Conservation (phyloP, 164 flowering plant genomes). For the Macadamia integrifolia region DNA sequence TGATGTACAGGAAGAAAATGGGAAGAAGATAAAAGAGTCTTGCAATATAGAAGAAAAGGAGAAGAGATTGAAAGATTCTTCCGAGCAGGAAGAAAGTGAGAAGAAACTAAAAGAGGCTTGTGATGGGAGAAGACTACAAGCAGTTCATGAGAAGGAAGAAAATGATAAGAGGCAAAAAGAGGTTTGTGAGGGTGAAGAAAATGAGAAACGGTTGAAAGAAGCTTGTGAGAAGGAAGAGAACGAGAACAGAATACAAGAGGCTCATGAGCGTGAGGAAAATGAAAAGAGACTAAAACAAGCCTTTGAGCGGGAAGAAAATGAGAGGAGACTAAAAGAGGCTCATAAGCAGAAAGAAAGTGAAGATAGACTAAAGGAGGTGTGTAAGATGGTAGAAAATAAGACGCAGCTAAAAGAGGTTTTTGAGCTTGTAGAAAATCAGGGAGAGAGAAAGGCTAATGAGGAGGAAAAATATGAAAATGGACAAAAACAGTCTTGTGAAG, state of each 20-base stretch:
- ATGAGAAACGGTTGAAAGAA: constrained; percentile 19
- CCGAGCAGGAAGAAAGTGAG: constrained; percentile 7
- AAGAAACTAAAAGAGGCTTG: constrained; percentile 14
- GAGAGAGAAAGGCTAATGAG: not conserved
- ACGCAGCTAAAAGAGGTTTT: constrained; percentile 1
- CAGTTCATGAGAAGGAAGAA: constrained; percentile 19
- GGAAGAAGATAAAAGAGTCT: constrained; percentile 6
- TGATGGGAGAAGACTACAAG: constrained; percentile 11
- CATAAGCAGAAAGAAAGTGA: constrained; percentile 9
- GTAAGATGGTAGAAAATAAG: constrained; percentile 16
- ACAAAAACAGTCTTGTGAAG: constrained; percentile 4
- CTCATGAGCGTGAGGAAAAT: constrained; percentile 19
- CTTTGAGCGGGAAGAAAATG: constrained; percentile 13
- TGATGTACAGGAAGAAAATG: constrained; percentile 14
- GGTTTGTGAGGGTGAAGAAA: constrained; percentile 24
- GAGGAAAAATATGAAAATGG: not conserved
- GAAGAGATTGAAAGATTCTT: not conserved
- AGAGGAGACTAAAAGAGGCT: constrained; percentile 14
- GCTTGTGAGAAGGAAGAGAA: constrained; percentile 17
- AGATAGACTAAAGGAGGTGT: constrained; percentile 12
- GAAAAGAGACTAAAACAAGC: constrained; percentile 18
- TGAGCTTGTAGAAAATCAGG: not conserved
- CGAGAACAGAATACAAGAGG: constrained; percentile 19
- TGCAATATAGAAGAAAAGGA: constrained; percentile 3
- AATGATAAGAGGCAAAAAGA: constrained; percentile 16